Evolutionary conservation across 2,329 filamentous ascomycete species (phyloP).

Genomic region (Diaporthe capsici): DNA sequence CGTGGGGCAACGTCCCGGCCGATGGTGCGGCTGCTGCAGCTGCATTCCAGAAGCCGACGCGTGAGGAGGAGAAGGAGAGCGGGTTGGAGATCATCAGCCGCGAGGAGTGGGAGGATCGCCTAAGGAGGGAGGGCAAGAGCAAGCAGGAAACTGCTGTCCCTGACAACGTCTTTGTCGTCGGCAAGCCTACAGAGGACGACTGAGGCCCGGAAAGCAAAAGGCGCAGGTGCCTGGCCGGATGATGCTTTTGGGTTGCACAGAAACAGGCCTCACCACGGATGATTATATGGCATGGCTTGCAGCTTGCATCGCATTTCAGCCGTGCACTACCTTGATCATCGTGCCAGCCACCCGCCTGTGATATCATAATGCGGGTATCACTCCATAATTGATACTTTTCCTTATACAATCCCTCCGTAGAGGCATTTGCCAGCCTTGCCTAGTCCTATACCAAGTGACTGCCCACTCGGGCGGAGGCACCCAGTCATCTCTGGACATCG

Average conservation of each 20-base stretch:
- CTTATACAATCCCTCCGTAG: not conserved
- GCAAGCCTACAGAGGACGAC: not conserved
- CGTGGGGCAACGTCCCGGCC: not conserved
- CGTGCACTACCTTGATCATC: not conserved
- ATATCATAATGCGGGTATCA: not conserved
- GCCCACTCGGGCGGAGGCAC: not conserved
- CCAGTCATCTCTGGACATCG: not conserved
- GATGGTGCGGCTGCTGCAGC: not conserved
- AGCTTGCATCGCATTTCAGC: not conserved
- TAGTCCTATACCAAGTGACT: not conserved
- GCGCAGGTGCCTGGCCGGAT: too few relatives aligned
- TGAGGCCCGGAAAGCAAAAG: not conserved
- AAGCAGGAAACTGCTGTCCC: constrained; percentile 1
- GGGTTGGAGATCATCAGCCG: constrained; percentile 43
- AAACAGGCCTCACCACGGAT: not conserved
- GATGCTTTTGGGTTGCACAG: not conserved
- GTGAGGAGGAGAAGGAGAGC: not conserved
- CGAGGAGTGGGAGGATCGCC: constrained; percentile 49
- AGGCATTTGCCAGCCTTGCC: not conserved
- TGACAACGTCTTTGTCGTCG: not conserved
- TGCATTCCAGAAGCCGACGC: not conserved
- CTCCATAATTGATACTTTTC: not conserved
- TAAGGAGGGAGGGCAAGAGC: constrained; percentile 46
- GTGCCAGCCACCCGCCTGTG: not conserved
- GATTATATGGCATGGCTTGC: not conserved